Conservation (phyloP, 2,329 filamentous ascomycete species). For the Cadophora sp. region DNA sequence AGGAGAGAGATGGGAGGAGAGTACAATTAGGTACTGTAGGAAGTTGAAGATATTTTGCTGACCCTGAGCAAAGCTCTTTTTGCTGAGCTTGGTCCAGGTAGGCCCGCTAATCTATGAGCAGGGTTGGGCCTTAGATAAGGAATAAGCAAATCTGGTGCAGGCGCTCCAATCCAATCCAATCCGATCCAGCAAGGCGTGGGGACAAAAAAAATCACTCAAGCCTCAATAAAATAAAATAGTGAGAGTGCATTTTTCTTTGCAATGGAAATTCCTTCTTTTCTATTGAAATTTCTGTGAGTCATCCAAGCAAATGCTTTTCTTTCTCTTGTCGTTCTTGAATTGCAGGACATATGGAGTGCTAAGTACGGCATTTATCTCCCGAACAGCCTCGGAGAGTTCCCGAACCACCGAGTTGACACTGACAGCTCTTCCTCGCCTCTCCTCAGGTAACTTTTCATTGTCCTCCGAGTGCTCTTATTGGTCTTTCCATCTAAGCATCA, state of each 20-base stretch:
- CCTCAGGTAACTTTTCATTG: neutral
- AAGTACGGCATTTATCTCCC: neutral
- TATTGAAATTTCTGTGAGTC: constrained; percentile 17
- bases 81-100: constrained; percentile 11
- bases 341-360: neutral
- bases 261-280: neutral
- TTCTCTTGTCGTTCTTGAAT: neutral
- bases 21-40: constrained; percentile 3
- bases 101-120: constrained; percentile 13
- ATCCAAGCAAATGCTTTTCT: neutral
- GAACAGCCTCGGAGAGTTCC: constrained; percentile 6
- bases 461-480: neutral
- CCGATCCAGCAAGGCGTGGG: constrained; percentile 8
- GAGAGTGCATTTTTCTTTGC: neutral
- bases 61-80: constrained; percentile 18
- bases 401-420: constrained; percentile 9
- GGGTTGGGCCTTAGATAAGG: constrained; percentile 18
- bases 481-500: neutral
- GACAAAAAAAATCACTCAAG: constrained; percentile 20
- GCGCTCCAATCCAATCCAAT: constrained; percentile 8
- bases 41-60: constrained; percentile 20
- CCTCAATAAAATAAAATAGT: neutral
- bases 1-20: constrained; percentile 26
- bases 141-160: constrained; percentile 13
- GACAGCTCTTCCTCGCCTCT: constrained; percentile 8